phyloP scores from a whole-genome alignment of 441 rosid species.

The Gossypium schwendimanii region DNA sequence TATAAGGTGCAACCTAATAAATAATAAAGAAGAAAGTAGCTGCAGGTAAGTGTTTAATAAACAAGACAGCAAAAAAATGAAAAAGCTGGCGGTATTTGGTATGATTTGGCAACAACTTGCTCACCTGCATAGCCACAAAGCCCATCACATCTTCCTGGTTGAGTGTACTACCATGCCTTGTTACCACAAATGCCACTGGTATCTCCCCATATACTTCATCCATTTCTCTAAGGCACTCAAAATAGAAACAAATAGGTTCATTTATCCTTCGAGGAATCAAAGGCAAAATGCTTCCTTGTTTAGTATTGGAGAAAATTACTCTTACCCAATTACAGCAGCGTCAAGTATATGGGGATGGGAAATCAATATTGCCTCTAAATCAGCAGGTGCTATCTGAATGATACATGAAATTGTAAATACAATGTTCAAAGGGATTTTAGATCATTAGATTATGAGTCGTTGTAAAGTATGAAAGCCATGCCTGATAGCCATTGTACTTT shows the following conservation, averaged over 20 bases:
- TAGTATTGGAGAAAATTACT: too few relatives aligned
- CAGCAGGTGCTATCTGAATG: slow-evolving; percentile 81
- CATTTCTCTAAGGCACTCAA: slow-evolving; percentile 27
- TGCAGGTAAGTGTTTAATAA: background rate
- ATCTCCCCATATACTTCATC: slow-evolving; percentile 63
- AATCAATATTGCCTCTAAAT: slow-evolving; percentile 63
- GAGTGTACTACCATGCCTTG: slow-evolving; percentile 40
- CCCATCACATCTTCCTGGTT: slow-evolving; percentile 42
- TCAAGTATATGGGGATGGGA: slow-evolving; percentile 68
- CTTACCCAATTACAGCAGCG: slow-evolving; percentile 71
- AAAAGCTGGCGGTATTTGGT: background rate
- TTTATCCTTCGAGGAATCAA: background rate
- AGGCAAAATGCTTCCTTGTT: too few relatives aligned
- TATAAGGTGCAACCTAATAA: slow-evolving; percentile 67
- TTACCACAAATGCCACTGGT: slow-evolving; percentile 79
- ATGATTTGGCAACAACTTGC: background rate
- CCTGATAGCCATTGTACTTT: slow-evolving; percentile 91
- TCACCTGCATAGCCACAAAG: slow-evolving; percentile 62
- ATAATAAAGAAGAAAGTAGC: background rate
- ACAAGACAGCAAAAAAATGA: background rate
- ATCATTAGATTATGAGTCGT: background rate
- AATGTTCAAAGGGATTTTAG: background rate
- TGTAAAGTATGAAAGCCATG: slow-evolving; percentile 9
- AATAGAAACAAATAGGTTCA: background rate
- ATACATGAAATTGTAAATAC: background rate